These are phyloP conservation scores for Pythium scleroteichum DNA, from an alignment of 352 stramenopile genomes.

Conservation along the genomic window DNA sequence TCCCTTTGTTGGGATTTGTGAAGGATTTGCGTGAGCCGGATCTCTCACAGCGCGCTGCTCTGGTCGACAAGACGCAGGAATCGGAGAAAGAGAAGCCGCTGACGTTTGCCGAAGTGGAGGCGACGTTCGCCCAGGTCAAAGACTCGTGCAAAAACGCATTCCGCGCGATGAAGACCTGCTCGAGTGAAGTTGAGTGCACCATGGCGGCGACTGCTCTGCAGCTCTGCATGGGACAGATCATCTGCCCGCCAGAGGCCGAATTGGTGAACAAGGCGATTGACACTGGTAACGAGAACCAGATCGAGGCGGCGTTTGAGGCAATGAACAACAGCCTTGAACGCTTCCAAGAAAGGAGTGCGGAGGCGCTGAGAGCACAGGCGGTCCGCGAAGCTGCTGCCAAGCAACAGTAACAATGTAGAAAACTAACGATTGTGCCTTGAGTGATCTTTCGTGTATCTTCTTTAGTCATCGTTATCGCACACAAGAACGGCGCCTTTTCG, in stretches of 20 bases:
- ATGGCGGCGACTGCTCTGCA: conserved; percentile 87
- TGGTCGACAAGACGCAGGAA: conserved; percentile 46
- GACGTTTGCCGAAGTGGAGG: conserved; percentile 68
- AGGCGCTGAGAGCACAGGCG: conserved; percentile 74
- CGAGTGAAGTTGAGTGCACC: conserved; percentile 76
- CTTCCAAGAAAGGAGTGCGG: conserved; percentile 79
- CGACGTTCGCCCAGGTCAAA: conserved; percentile 85
- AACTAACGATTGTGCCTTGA: neutral
- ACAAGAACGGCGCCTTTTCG: conserved; percentile 51
- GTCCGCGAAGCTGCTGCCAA: conserved; percentile 64
- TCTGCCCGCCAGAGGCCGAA: conserved; percentile 69
- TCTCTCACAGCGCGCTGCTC: conserved; percentile 43
- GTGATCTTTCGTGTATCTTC: neutral
- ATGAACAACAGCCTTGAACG: conserved; percentile 77
- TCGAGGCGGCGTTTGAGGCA: conserved; percentile 72
- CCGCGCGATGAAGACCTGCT: conserved; percentile 73
- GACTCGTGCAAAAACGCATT: conserved; percentile 83
- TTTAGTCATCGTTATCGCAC: conserved; percentile 37
- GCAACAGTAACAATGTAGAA: conserved; percentile 12
- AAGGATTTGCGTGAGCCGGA: conserved; percentile 51
- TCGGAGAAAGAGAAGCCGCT: conserved; percentile 48
- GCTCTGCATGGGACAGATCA: conserved; percentile 88
- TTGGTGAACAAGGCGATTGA: conserved; percentile 74
- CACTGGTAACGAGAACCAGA: conserved; percentile 55
- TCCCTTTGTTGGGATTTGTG: conserved; percentile 55